phyloP scores from a whole-genome alignment of 768 basidiomycete genomes.

The Collybia mongolica region DNA sequence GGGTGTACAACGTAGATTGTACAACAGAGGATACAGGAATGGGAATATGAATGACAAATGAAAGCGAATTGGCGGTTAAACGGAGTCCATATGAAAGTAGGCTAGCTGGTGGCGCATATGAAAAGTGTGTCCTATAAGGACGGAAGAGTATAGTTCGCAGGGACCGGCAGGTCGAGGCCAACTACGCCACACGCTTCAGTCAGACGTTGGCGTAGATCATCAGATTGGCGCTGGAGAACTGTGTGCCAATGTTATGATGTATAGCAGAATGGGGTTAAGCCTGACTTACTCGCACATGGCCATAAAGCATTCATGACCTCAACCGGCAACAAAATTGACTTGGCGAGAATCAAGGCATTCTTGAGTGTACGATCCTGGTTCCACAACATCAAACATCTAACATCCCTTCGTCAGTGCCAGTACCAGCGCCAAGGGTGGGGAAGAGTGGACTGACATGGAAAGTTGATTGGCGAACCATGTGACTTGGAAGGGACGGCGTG shows the following conservation, averaged over 20 bases:
- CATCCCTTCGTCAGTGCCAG: not conserved
- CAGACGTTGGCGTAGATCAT: constrained; percentile 47
- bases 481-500: constrained; percentile 67
- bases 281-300: constrained; percentile 49
- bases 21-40: not conserved
- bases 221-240: constrained; percentile 50
- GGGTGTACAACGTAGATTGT: not conserved
- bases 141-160: constrained; percentile 37
- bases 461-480: constrained; percentile 73
- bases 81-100: not conserved
- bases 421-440: not conserved
- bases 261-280: not conserved
- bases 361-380: constrained; percentile 55
- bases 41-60: no score
- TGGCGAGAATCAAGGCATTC: constrained; percentile 64
- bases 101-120: not conserved
- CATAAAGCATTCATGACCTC: constrained; percentile 71
- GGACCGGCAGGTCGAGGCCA: constrained; percentile 39
- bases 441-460: constrained; percentile 42
- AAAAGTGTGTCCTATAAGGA: constrained; percentile 13
- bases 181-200: constrained; percentile 45
- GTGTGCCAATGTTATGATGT: not conserved
- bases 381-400: constrained; percentile 67
- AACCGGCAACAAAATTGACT: constrained; percentile 58
- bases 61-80: no score